phyloP scores from a whole-genome alignment of 768 basidiomycete genomes.

The Tremella mesenterica region DNA sequence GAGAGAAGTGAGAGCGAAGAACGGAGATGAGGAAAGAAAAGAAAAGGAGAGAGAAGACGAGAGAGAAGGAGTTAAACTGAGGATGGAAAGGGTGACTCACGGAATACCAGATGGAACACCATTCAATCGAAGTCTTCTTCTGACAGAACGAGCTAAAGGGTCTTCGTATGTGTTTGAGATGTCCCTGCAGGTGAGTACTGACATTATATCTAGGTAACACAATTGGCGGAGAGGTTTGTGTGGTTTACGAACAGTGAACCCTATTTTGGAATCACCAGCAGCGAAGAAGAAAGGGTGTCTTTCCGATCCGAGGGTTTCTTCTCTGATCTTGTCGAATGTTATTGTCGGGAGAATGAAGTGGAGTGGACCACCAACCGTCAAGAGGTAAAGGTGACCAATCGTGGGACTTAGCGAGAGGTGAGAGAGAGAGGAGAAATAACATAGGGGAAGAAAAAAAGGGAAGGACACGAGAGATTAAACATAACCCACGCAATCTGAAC shows the following conservation, averaged over 20 bases:
- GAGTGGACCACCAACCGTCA: too few relatives aligned
- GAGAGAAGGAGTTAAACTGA: background rate
- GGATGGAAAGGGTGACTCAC: background rate
- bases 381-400: too few relatives aligned
- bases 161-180: conserved; percentile 88
- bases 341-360: too few relatives aligned
- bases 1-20: background rate
- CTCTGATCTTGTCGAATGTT: too few relatives aligned
- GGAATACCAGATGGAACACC: background rate
- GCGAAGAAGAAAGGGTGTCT: too few relatives aligned
- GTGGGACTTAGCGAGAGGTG: background rate
- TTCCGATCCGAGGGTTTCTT: too few relatives aligned
- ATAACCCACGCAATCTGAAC: conserved; percentile 63
- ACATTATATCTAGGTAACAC: background rate
- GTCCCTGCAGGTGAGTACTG: conserved; percentile 51
- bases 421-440: background rate
- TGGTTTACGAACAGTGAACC: too few relatives aligned
- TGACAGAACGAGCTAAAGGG: conserved; percentile 83
- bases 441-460: background rate
- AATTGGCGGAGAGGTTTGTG: too few relatives aligned
- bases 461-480: background rate
- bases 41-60: background rate
- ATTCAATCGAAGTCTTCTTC: conserved; percentile 51
- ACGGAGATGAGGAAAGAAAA: background rate
- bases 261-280: too few relatives aligned